A percentile compares a stretch with the other conserved stretches of the same genome.
phyloP scores from a whole-genome alignment of 1,284 basidiomycete species.

The Ceratobasidium sp. region DNA sequence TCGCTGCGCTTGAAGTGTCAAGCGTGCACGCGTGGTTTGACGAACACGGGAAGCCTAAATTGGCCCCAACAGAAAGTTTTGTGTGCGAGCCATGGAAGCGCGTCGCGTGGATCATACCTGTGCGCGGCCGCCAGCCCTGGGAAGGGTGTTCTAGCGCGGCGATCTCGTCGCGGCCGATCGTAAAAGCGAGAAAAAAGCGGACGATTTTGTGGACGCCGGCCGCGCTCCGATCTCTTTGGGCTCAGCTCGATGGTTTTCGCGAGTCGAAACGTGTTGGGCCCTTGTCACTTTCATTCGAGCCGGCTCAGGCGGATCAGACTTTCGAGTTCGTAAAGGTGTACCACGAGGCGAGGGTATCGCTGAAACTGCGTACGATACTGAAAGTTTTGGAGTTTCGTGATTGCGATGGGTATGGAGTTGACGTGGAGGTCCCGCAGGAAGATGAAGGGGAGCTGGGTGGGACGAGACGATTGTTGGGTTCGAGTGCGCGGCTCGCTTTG shows the following conservation, averaged over 20 bases:
- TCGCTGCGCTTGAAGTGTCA: slow-evolving; percentile 20
- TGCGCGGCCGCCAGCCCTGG: slow-evolving; percentile 41
- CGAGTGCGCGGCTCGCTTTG: slow-evolving; percentile 23
- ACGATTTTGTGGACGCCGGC: slow-evolving; percentile 39
- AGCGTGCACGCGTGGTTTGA: slow-evolving; percentile 32
- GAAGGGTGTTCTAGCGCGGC: slow-evolving; percentile 42
- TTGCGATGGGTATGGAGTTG: slow-evolving; percentile 30
- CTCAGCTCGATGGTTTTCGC: slow-evolving; percentile 35
- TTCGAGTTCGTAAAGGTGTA: slow-evolving; percentile 44
- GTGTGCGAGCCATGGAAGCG: slow-evolving; percentile 32
- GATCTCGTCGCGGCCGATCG: slow-evolving; percentile 34
- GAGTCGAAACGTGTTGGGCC: slow-evolving; percentile 39
- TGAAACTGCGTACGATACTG: slow-evolving; percentile 40
- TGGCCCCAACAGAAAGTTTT: slow-evolving; percentile 15
- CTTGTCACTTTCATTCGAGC: slow-evolving; percentile 38
- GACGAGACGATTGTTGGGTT: slow-evolving; percentile 35
- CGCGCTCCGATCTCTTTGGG: slow-evolving; percentile 39
- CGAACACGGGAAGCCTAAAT: slow-evolving; percentile 21
- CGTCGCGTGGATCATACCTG: slow-evolving; percentile 42
- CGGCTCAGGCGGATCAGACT: slow-evolving; percentile 10
- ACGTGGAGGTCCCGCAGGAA: slow-evolving; percentile 4
- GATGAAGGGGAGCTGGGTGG: not conserved
- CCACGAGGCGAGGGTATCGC: slow-evolving; percentile 39
- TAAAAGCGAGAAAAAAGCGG: slow-evolving; percentile 34
- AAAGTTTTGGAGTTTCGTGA: slow-evolving; percentile 38